Base-by-base conservation (phyloP, 371 early-diverging fungal genomes). In the Mucor racemosus region DNA sequence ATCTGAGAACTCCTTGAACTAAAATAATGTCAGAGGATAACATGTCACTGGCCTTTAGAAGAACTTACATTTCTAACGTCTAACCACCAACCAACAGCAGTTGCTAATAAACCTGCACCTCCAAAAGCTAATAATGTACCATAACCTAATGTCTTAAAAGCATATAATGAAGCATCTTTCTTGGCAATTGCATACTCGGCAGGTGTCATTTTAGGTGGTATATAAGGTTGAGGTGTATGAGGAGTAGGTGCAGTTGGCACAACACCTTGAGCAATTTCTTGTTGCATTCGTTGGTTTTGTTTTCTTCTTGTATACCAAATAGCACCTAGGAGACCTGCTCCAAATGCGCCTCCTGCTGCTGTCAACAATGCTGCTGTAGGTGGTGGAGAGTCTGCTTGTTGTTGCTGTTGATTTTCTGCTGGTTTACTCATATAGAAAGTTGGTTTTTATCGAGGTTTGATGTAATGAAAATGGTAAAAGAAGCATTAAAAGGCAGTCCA, bases 271-370 rank as follows among this genome's bases (percentile, higher is more conserved):
- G 66, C 63, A 42, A 72, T 58, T 44, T 70, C 67, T 36, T 54
- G 50, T 19, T 64, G 67, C 60, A 68, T 62, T 62, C 78, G 66
- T 60, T 72, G 65, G 7, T 71, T 71, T 65, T 80, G 79, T 56
- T 78, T 80, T 56, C 80, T 70, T 61, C 76, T 77, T 10, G 83
- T 78, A 54, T 83, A 71, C 79, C 77, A 78, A 60, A 83, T 77
- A 4, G 83, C 78, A 35, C 83, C 83, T 19, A 74, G 19, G 42
- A 83, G 57, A 33, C 83, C 80, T 40, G 77, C 75, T 48, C 74
- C 80, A 74, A 83, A 83, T 8, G 79, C 77, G 54, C 74, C 71
- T 13, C 74, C 78, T 58, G 80, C 71, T 15, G 77, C 73, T 62
- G 73, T 62, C 14, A 79, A 60, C 55, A 79, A 62, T 10, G 65